Evolutionary conservation across 495 filamentous ascomycete species (phyloP).

Genomic region (Xylaria castorea): DNA sequence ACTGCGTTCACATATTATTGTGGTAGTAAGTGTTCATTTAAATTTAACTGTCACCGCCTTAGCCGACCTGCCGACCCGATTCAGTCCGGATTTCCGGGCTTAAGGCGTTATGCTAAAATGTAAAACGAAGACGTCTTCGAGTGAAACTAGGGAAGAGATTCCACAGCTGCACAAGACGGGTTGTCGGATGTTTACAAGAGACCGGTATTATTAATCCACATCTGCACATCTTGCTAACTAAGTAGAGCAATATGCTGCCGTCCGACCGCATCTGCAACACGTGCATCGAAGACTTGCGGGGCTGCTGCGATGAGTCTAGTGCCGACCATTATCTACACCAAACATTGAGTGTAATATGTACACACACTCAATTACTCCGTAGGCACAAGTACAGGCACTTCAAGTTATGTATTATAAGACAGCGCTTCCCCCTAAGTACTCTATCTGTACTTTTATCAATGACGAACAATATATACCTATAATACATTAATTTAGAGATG

Average conservation of each 20-base stretch:
- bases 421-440: not conserved
- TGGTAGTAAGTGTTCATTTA: too few species aligned
- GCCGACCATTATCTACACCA: not conserved
- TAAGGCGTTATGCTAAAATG: not conserved
- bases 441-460: not conserved
- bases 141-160: not conserved
- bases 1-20: not conserved
- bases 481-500: not conserved
- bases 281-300: not conserved
- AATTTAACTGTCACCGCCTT: too few species aligned
- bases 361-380: not conserved
- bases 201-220: slow-evolving; percentile 10
- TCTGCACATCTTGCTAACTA: slow-evolving; percentile 4
- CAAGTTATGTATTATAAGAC: not conserved
- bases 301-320: not conserved
- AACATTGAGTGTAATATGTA: not conserved
- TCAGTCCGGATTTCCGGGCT: not conserved
- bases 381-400: not conserved
- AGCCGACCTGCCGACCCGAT: too few species aligned
- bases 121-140: not conserved
- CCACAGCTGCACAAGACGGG: slow-evolving; percentile 5
- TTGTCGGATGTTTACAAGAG: slow-evolving; percentile 8
- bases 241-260: not conserved
- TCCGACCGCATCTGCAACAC: not conserved
- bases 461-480: not conserved